Evolutionary conservation across 225 moss, liverwort and hornwort species (phyloP).

Genomic region (Rhytidiadelphus loreus): DNA sequence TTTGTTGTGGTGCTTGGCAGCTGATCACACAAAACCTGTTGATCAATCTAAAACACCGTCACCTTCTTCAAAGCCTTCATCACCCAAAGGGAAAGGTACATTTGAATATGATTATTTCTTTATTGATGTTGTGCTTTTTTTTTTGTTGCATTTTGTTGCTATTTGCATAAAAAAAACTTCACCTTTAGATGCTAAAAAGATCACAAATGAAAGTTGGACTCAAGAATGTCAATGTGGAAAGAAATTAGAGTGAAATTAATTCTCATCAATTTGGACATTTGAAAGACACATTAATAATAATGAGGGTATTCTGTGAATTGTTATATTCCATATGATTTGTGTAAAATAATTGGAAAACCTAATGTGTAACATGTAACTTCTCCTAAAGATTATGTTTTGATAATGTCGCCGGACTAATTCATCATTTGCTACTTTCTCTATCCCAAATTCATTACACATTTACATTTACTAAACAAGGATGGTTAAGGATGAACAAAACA

Average conservation of each 20-base stretch:
- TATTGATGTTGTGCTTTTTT: neutral
- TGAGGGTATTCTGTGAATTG: too few relatives aligned
- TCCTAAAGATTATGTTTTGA: neutral
- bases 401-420: accelerated
- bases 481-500: accelerated
- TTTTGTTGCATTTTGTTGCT: neutral
- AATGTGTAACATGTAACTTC: neutral
- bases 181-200: neutral
- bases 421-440: neutral
- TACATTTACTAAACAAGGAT: accelerated
- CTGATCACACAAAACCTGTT: neutral
- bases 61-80: neutral
- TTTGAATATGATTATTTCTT: neutral
- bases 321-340: neutral
- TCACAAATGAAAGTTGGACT: neutral
- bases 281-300: neutral
- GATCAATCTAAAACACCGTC: neutral
- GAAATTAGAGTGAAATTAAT: neutral
- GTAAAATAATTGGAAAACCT: neutral
- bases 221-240: neutral
- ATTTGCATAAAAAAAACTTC: neutral
- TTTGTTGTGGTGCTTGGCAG: neutral
- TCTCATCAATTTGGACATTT: too few relatives aligned
- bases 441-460: neutral
- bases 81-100: neutral